phyloP scores from a whole-genome alignment of 345 rosid genomes.

The Boechera divaricarpa region DNA sequence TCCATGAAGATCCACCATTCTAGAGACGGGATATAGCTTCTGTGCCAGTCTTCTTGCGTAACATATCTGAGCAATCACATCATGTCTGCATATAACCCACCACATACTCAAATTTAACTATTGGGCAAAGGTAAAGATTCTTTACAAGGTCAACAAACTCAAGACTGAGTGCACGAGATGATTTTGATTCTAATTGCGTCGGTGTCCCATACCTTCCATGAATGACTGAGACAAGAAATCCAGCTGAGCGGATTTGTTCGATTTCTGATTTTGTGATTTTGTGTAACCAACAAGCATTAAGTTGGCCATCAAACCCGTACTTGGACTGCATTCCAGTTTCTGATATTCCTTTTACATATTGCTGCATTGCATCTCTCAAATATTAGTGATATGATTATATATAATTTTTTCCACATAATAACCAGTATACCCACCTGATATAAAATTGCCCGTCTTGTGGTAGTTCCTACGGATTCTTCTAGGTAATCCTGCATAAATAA shows the following conservation, averaged over 20 bases:
- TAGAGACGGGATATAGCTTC: slow-evolving; percentile 80
- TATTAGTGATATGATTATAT: neutral
- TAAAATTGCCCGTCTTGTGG: slow-evolving; percentile 69
- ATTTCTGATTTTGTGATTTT: slow-evolving; percentile 66
- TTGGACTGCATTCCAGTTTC: slow-evolving; percentile 89
- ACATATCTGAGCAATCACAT: slow-evolving; percentile 88
- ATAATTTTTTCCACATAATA: neutral
- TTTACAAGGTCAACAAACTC: slow-evolving; percentile 3
- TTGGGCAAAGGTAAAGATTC: neutral
- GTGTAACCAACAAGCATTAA: slow-evolving; percentile 97
- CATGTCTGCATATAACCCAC: slow-evolving; percentile 59
- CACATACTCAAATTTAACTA: slow-evolving; percentile 14
- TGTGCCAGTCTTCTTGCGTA: slow-evolving; percentile 85
- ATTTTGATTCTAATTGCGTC: neutral
- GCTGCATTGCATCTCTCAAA: slow-evolving; percentile 51
- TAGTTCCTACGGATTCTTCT: slow-evolving; percentile 68
- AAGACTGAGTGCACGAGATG: neutral
- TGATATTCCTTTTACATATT: slow-evolving; percentile 94
- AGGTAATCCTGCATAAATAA: slow-evolving; percentile 56
- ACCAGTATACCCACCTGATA: slow-evolving; percentile 61
- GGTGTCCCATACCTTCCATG: slow-evolving; percentile 79
- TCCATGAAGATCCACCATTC: slow-evolving; percentile 94
- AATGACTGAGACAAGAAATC: slow-evolving; percentile 88
- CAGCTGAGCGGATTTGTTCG: slow-evolving; percentile 67
- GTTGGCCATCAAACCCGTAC: slow-evolving; percentile 87